Conservation (phyloP, 2,329 filamentous ascomycete species). For the Cercospora canescens region DNA sequence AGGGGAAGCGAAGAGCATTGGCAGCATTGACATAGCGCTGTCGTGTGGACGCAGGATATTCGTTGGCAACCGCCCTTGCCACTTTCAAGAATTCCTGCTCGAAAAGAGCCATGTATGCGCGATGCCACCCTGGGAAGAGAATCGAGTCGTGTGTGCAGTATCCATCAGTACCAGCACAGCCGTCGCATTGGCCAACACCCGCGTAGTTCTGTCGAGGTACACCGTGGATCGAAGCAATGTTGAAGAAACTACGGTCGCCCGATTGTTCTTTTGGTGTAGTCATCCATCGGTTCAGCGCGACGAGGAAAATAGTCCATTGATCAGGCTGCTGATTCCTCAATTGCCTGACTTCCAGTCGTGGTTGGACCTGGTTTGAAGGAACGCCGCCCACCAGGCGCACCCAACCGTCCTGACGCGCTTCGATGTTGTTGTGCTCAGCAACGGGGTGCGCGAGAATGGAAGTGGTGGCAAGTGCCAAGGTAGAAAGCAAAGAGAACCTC, state of each 20-base stretch:
- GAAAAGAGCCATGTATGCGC: conserved; percentile 30
- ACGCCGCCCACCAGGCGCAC: not conserved
- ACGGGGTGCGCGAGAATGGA: conserved; percentile 20
- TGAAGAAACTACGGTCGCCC: conserved; percentile 20
- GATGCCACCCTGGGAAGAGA: conserved; percentile 32
- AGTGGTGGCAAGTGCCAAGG: conserved; percentile 23
- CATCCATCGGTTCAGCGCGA: conserved; percentile 26
- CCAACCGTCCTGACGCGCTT: conserved; percentile 11
- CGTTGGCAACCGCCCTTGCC: conserved; percentile 21
- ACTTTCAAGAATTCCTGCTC: conserved; percentile 30
- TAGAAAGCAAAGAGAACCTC: conserved; percentile 20
- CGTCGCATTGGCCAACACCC: conserved; percentile 22
- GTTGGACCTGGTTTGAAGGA: not conserved
- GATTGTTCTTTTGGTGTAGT: conserved; percentile 6
- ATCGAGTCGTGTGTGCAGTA: conserved; percentile 32
- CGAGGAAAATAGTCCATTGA: conserved; percentile 30
- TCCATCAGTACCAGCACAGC: conserved; percentile 24
- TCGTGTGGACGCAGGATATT: conserved; percentile 16
- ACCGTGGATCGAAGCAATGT: conserved; percentile 30
- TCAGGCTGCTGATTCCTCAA: conserved; percentile 25
- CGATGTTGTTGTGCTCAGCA: conserved; percentile 14
- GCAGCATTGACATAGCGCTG: conserved; percentile 24
- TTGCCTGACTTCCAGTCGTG: conserved; percentile 29
- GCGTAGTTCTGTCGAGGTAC: conserved; percentile 28
- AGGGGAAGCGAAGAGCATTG: conserved; percentile 28